Conservation (phyloP, 2,329 filamentous ascomycete species). For the Rosellinia necatrix region DNA sequence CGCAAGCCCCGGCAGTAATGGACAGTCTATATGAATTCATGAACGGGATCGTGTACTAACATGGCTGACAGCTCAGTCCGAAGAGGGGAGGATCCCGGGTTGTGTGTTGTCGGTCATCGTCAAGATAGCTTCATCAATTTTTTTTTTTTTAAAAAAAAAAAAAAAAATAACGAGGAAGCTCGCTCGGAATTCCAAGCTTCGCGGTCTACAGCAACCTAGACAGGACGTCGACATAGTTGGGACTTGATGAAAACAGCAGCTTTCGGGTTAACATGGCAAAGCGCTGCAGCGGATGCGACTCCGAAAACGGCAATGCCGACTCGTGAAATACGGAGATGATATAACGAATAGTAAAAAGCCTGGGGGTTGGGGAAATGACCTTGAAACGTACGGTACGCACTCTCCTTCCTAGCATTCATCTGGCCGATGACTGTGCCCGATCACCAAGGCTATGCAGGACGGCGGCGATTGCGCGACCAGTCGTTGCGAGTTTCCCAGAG, state of each 20-base stretch:
- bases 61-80: background rate
- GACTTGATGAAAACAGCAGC: background rate
- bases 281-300: conserved; percentile 4
- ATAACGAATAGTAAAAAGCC: background rate
- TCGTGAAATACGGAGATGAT: background rate
- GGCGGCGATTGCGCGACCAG: conserved; percentile 2
- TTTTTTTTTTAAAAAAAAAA: too few species aligned
- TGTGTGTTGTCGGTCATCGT: background rate
- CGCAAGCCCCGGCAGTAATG: too few species aligned
- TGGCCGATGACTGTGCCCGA: background rate
- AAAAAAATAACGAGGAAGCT: background rate
- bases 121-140: background rate
- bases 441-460: conserved; percentile 2
- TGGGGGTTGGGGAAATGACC: background rate
- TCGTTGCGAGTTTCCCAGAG: background rate
- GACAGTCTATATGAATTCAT: too few species aligned
- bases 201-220: background rate
- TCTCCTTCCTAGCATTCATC: background rate
- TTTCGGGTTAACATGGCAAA: background rate
- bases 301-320: background rate
- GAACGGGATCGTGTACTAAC: too few species aligned
- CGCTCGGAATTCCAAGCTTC: background rate
- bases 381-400: conserved; percentile 1
- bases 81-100: background rate
- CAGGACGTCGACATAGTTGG: background rate